Evolutionary conservation across 2,329 filamentous ascomycete species (phyloP), one percentile per base, ranked within the genome.

Genomic region (Cladobotryum protrusum): DNA sequence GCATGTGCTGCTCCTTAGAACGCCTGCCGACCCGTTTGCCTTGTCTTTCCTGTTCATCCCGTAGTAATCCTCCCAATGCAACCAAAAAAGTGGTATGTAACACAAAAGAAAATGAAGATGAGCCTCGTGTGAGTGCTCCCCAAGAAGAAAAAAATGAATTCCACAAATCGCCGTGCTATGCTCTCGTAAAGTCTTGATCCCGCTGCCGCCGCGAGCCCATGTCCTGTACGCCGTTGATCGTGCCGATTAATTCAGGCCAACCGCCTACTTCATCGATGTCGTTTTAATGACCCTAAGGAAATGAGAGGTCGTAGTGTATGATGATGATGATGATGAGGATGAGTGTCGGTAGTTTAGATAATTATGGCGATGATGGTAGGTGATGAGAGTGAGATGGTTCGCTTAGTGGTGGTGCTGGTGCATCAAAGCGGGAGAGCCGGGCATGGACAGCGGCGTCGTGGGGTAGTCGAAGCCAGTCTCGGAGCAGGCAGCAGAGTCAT

Each of bases 391-490:
- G 6, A 29, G 11, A 29, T 29, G 24, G 24, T 29, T 29, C 24
- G 24, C 24, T 29, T 45, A 43, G 29, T 52, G 49, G n/a, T 50
- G 51, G 36, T 41, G 50, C 29, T 52, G 49, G 9, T 42, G 44
- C 12, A 75, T 67, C 63, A 78, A 69, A 58, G 76, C 76, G 40
- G 85, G 85, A 41, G 85, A 87, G 43, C 76, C 77, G 32, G 84
- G 83, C 79, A 88, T 83, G n/a, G 84, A 87, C 56, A 86, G 71
- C 53, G 86, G 86, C 47, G 86, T 89, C 40, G 79, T 79, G 35
- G 85, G 85, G 68, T 83, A 83, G 56, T 82, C 78, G 62, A 79
- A 83, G 51, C 77, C 76, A 54, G 76, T 71, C 59, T 84, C 81
- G 32, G 80, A 83, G 66, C 79, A 81, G 61, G 73, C 76, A 53